A percentile compares a stretch with the other conserved stretches of the same genome.
Evolutionary conservation across 176 grass and related monocot genomes (phyloP).

Genomic region (Typha latifolia): DNA sequence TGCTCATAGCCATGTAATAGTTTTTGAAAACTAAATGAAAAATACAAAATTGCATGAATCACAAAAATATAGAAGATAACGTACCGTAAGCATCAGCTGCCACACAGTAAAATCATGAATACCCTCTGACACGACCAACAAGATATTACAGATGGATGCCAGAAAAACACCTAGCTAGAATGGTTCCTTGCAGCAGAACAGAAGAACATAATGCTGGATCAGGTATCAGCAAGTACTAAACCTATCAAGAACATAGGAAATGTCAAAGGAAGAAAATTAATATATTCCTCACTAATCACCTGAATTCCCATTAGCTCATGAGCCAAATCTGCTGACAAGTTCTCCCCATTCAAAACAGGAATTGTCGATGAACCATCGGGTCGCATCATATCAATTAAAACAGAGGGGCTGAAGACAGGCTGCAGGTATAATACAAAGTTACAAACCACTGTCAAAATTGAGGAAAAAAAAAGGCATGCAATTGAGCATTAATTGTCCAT

Average conservation of each 20-base stretch:
- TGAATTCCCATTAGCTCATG: slow-evolving; percentile 95
- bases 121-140: slow-evolving; percentile 81
- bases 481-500: not conserved
- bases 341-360: slow-evolving; percentile 62
- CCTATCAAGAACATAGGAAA: not conserved
- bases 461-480: not conserved
- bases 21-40: not conserved
- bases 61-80: slow-evolving; percentile 19
- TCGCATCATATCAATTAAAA: slow-evolving; percentile 84
- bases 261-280: slow-evolving; percentile 7
- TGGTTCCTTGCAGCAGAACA: slow-evolving; percentile 65
- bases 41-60: not conserved
- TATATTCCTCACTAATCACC: slow-evolving; percentile 35
- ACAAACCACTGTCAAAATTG: slow-evolving; percentile 6
- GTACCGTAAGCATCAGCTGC: slow-evolving; percentile 89
- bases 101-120: slow-evolving; percentile 67
- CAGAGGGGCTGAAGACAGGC: slow-evolving; percentile 78
- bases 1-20: not conserved
- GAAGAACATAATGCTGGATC: slow-evolving; percentile 27
- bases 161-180: slow-evolving; percentile 92
- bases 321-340: slow-evolving; percentile 70
- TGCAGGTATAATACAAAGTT: slow-evolving; percentile 29
- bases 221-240: slow-evolving; percentile 26
- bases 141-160: slow-evolving; percentile 84
- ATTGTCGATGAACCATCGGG: slow-evolving; percentile 70